Evolutionary conservation across 768 basidiomycete species (phyloP), one percentile per base, ranked within the genome.

Genomic region (Leccinellum albellum): DNA sequence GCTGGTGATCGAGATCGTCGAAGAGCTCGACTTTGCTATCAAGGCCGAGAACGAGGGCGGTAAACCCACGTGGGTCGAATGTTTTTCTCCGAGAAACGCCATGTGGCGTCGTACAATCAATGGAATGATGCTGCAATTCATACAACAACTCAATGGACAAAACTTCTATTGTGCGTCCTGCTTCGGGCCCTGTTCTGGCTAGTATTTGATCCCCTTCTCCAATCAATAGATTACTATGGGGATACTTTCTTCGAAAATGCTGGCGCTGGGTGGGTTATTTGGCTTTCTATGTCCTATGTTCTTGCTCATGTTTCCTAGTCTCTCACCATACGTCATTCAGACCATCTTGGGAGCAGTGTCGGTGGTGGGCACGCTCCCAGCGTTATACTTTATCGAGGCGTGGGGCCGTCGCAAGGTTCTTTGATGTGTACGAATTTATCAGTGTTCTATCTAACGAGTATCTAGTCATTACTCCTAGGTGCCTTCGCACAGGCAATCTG

Each of bases 121-220:
- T 58, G 88, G 89, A n/a, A 88, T 89, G 84, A 88, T 89, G 84
- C 70, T 89, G 45, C 88, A 89, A 61, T 89, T 90, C 65, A 83
- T 91, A 52, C 88, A 91, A 61, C 88, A 91, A 62, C 71, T 91
- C 29, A 88, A 90, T 56, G 88, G 88, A 14, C 88, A 91, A 70
- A 90, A 88, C 67, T 89, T 89, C 72, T 88, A 87, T 70, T 88
- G 87, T 87, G 60, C 59, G 82, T 70, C 14, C 8, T 15, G 23
- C 14, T 23, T 46, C 7, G 3, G 6, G 35, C 51, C 32, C 23
- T n/a, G 32, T 40, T 21, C 35, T 14, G 9, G 2, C 45, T 26
- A 6, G 23, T 10, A 47, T 29, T 50, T 46, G 45, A 24, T 24
- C 17, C 45, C 24, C 14, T 24, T 46, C 14, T 21, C 55, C 45